Conservation (phyloP, 2,329 filamentous ascomycete species). For the Thielaviopsis ethacetica region DNA sequence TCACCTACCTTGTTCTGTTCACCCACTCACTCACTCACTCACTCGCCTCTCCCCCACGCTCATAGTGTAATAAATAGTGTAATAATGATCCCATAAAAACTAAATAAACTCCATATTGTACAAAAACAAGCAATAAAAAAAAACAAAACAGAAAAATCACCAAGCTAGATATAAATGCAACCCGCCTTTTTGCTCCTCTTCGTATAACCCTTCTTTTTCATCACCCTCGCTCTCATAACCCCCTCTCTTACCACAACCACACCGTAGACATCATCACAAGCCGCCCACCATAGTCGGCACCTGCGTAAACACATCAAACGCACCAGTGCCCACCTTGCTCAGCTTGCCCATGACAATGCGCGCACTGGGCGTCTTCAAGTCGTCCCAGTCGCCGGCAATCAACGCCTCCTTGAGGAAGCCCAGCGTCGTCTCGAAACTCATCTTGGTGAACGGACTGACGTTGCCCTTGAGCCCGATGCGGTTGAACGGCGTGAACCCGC, state of each 20-base stretch:
- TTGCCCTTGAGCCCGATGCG: conserved; percentile 74
- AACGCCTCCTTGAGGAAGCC: conserved; percentile 87
- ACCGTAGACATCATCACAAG: not conserved
- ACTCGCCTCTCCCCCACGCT: no score
- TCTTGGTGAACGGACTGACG: conserved; percentile 88
- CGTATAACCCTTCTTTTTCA: not conserved
- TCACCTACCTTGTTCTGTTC: no score
- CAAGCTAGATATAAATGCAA: not conserved
- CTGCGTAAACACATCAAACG: conserved; percentile 68
- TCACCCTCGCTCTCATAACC: not conserved
- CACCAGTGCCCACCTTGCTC: conserved; percentile 72
- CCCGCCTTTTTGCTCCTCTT: no score
- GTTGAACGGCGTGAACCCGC: conserved; percentile 81
- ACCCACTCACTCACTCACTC: no score
- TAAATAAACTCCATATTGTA: no score
- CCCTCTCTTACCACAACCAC: no score
- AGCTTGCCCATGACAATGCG: conserved; percentile 76
- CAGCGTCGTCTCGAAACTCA: conserved; percentile 97
- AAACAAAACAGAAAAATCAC: not conserved
- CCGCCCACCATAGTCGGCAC: conserved; percentile 36
- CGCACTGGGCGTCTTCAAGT: conserved; percentile 68
- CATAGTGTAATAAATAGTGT: no score
- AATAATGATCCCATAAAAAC: no score
- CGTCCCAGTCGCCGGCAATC: conserved; percentile 77
- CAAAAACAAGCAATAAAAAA: no score